Evolutionary conservation across 2,329 filamentous ascomycete species (phyloP).

Genomic region (Neonectria coccinea): DNA sequence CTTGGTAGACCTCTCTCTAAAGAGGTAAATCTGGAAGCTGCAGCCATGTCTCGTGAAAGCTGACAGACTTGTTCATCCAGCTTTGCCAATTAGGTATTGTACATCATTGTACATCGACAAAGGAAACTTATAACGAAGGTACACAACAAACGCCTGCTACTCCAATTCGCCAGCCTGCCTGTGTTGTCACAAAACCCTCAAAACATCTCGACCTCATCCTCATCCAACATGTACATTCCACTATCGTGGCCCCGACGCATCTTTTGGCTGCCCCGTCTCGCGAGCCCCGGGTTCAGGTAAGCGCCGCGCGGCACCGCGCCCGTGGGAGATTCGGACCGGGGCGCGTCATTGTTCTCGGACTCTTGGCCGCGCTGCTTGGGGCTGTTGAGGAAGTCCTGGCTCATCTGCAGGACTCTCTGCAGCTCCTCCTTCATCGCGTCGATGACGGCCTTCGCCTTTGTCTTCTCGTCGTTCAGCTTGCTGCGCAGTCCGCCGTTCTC

Average conservation of each 20-base stretch:
- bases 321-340: constrained; percentile 27
- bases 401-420: constrained; percentile 60
- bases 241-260: constrained; percentile 63
- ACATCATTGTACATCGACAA: constrained; percentile 25
- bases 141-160: constrained; percentile 29
- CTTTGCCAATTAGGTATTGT: neutral
- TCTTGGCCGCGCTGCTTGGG: constrained; percentile 37
- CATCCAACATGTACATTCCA: constrained; percentile 66
- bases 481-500: constrained; percentile 58
- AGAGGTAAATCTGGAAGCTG: neutral
- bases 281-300: constrained; percentile 46
- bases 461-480: constrained; percentile 53
- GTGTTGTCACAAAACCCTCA: constrained; percentile 8
- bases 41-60: no score
- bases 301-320: constrained; percentile 32
- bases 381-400: constrained; percentile 57
- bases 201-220: constrained; percentile 59
- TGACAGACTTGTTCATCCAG: no score
- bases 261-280: constrained; percentile 53
- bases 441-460: constrained; percentile 58
- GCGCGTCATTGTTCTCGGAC: constrained; percentile 2
- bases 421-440: constrained; percentile 65
- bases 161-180: constrained; percentile 4
- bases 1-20: neutral
- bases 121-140: constrained; percentile 31